Conservation (phyloP, 306 rosid genomes). For the barrel medic (Medicago truncatula) region DNA sequence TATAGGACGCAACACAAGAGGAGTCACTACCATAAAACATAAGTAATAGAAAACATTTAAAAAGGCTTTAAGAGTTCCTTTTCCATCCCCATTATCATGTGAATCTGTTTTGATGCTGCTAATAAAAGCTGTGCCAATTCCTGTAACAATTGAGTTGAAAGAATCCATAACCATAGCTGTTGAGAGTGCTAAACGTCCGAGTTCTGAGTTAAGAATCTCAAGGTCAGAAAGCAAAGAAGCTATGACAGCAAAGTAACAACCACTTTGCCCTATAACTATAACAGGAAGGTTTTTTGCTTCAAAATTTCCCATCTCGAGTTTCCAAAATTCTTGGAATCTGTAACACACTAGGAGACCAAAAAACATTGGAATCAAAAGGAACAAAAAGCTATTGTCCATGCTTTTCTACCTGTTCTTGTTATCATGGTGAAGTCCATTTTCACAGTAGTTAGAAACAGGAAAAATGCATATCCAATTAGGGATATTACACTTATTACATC, state of each 20-base stretch:
- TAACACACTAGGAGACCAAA: background rate
- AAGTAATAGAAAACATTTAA: background rate
- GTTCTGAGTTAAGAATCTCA: conserved; percentile 47
- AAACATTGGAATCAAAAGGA: conserved; percentile 28
- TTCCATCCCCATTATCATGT: background rate
- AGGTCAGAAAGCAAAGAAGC: conserved; percentile 45
- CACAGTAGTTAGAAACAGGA: conserved; percentile 47
- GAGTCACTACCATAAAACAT: background rate
- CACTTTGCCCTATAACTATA: conserved; percentile 33
- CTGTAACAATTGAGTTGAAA: background rate
- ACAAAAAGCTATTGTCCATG: conserved; percentile 38
- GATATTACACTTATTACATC: conserved; percentile 40
- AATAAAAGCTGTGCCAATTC: background rate
- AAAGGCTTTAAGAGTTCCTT: background rate
- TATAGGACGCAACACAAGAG: conserved; percentile 28
- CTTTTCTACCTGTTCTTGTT: conserved; percentile 50
- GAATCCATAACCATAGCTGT: conserved; percentile 44
- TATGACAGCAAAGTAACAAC: conserved; percentile 47
- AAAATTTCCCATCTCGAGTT: background rate
- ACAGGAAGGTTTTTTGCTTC: conserved; percentile 9
- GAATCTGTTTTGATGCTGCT: background rate
- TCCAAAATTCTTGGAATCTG: rapidly evolving
- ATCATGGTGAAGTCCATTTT: conserved; percentile 60
- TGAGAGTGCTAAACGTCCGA: conserved; percentile 50
- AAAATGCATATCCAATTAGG: conserved; percentile 44